Evolutionary conservation across 345 rosid species (phyloP).

Genomic region (Bruguiera sexangula): DNA sequence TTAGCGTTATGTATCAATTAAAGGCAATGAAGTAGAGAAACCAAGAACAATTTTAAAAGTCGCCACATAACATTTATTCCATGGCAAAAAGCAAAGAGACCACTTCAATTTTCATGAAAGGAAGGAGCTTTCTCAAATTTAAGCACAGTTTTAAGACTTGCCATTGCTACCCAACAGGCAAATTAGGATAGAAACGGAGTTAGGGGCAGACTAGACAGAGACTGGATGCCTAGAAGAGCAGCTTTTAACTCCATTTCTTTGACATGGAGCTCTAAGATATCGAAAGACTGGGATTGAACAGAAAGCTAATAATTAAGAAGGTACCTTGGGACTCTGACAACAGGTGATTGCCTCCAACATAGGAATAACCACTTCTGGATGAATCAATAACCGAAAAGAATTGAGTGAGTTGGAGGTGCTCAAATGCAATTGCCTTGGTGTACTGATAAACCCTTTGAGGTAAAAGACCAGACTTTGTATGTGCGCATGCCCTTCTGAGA

Average conservation of each 20-base stretch:
- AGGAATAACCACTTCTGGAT: not conserved
- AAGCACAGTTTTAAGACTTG: too few relatives aligned
- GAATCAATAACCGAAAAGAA: not conserved
- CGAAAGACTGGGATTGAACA: not conserved
- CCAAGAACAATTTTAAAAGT: too few relatives aligned
- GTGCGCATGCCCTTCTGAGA: not conserved
- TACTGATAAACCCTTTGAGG: constrained; percentile 22
- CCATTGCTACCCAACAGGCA: too few relatives aligned
- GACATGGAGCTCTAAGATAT: not conserved
- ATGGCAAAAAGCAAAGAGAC: too few relatives aligned
- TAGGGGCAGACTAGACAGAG: too few relatives aligned
- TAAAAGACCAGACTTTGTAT: constrained; percentile 10
- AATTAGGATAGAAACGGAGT: too few relatives aligned
- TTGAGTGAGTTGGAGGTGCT: not conserved
- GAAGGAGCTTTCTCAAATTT: too few relatives aligned
- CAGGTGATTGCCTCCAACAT: constrained; percentile 57
- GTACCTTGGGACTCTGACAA: constrained; percentile 51
- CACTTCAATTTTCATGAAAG: too few relatives aligned
- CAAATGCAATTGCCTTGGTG: constrained; percentile 26
- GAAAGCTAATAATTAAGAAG: constrained; percentile 2
- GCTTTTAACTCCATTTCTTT: not conserved
- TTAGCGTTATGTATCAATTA: constrained; percentile 1
- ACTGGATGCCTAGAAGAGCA: too few relatives aligned
- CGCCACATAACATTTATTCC: too few relatives aligned
- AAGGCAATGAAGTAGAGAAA: too few relatives aligned